These are phyloP conservation scores for Fraxinus platypoda DNA, from an alignment of 305 asterid species.

Conservation along the genomic window DNA sequence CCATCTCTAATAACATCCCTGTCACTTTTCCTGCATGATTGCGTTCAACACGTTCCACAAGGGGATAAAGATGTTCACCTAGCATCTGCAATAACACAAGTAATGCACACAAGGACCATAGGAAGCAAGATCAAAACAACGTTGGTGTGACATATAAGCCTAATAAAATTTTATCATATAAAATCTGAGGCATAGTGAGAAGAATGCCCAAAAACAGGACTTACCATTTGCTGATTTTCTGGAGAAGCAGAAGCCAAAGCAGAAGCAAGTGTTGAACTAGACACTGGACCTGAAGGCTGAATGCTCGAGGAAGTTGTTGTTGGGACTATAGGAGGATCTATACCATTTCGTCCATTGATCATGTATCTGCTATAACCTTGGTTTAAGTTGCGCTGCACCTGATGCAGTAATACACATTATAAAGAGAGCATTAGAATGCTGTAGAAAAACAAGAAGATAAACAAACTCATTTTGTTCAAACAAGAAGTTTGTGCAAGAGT, in stretches of 20 bases:
- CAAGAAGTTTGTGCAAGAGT: not conserved
- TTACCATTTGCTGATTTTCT: constrained; percentile 62
- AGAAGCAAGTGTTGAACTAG: constrained; percentile 66
- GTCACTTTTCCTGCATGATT: constrained; percentile 68
- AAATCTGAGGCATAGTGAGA: not conserved
- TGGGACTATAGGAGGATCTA: constrained; percentile 41
- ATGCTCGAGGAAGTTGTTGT: constrained; percentile 34
- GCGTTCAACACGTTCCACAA: constrained; percentile 56
- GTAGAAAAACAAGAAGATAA: not conserved
- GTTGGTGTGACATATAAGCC: not conserved
- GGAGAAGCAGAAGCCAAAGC: constrained; percentile 79
- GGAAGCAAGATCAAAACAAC: not conserved
- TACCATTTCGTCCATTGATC: constrained; percentile 38
- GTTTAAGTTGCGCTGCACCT: constrained; percentile 45
- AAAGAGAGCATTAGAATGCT: not conserved
- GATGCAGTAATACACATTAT: not conserved
- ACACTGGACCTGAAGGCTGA: constrained; percentile 42
- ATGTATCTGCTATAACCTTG: constrained; percentile 44
- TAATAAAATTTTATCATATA: not conserved
- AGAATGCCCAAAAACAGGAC: constrained; percentile 12
- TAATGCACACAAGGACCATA: not conserved
- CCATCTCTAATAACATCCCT: constrained; percentile 86
- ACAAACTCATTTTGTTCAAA: not conserved
- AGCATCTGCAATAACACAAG: constrained; percentile 49
- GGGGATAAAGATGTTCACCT: constrained; percentile 75